Conservation (phyloP, 2,329 filamentous ascomycete genomes). For the Claviceps humidiphila region DNA sequence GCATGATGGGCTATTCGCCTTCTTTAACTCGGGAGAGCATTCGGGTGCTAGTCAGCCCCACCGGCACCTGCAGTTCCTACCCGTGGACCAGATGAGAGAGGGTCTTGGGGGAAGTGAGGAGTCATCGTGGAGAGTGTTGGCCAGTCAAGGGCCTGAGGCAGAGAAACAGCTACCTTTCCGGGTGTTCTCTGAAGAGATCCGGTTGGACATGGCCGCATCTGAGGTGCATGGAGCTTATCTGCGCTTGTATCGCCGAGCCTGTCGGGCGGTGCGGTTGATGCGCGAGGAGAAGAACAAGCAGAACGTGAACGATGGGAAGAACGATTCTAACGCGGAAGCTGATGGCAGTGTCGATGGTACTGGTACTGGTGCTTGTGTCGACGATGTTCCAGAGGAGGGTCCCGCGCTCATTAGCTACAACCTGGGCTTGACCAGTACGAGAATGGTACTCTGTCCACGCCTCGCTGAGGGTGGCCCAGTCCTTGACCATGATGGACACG, state of each 20-base stretch:
- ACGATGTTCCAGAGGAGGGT: conserved; percentile 17
- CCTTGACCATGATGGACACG: conserved; percentile 15
- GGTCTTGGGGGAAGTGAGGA: conserved; percentile 25
- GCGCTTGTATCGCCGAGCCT: conserved; percentile 32
- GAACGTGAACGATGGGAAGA: too few species aligned
- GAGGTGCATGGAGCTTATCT: conserved; percentile 32
- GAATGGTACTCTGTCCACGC: conserved; percentile 42
- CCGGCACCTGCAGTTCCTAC: conserved; percentile 58
- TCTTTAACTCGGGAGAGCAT: conserved; percentile 57
- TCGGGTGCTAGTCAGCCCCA: conserved; percentile 63
- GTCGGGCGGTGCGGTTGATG: conserved; percentile 20
- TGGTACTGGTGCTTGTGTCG: not conserved
- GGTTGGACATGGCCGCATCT: conserved; percentile 18
- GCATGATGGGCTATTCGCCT: conserved; percentile 40
- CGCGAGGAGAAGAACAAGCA: not conserved
- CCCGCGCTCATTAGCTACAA: conserved; percentile 50
- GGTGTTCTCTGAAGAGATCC: conserved; percentile 28
- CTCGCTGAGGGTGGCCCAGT: conserved; percentile 33
- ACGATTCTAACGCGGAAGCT: too few species aligned
- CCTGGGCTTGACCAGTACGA: conserved; percentile 41
- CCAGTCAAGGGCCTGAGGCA: conserved; percentile 15
- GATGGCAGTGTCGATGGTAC: not conserved
- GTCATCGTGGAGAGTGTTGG: conserved; percentile 34
- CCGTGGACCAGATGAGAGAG: conserved; percentile 47
- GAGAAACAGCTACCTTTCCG: conserved; percentile 26